A percentile compares a stretch with the other conserved stretches of the same genome.
phyloP scores from a whole-genome alignment of 148 eudicot species.

The Fagopyrum homotropicum region DNA sequence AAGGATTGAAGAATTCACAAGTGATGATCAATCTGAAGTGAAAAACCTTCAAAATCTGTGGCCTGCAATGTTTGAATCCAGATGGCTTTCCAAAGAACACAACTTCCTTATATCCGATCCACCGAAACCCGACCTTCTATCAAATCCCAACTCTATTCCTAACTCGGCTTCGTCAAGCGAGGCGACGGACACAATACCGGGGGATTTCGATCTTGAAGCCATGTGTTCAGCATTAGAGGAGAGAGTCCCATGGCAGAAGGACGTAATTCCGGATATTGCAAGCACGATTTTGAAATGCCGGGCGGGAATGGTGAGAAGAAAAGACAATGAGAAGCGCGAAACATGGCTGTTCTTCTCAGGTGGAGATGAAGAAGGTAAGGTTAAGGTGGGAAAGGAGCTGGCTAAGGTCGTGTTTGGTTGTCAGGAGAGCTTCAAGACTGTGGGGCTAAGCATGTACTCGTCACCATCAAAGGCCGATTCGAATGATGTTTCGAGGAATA shows the following conservation, averaged over 20 bases:
- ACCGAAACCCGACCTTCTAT: constrained; percentile 63
- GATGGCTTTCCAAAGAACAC: constrained; percentile 32
- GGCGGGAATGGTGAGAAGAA: constrained; percentile 18
- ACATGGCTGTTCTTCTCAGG: constrained; percentile 42
- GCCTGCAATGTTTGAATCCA: constrained; percentile 43
- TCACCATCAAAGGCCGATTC: constrained; percentile 3
- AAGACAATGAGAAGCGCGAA: constrained; percentile 20
- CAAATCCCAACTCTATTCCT: constrained; percentile 81
- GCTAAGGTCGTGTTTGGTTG: constrained; percentile 43
- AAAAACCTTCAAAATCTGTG: constrained; percentile 23
- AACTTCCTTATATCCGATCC: constrained; percentile 20
- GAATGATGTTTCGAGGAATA: neutral
- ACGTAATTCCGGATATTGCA: constrained; percentile 28
- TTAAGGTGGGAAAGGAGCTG: constrained; percentile 33
- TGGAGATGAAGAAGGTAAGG: constrained; percentile 36
- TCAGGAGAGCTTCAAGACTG: constrained; percentile 16
- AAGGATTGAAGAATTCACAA: constrained; percentile 17
- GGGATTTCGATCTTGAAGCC: constrained; percentile 20
- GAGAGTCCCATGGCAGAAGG: constrained; percentile 69
- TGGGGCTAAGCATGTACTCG: constrained; percentile 26
- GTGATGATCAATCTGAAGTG: neutral
- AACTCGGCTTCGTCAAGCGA: constrained; percentile 86
- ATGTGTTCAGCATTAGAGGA: constrained; percentile 48
- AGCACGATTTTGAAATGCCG: constrained; percentile 32
- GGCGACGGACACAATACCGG: constrained; percentile 43